Evolutionary conservation across 2,329 filamentous ascomycete genomes (phyloP), one percentile per base, ranked within the genome.

Genomic region (Emergomyces orientalis): DNA sequence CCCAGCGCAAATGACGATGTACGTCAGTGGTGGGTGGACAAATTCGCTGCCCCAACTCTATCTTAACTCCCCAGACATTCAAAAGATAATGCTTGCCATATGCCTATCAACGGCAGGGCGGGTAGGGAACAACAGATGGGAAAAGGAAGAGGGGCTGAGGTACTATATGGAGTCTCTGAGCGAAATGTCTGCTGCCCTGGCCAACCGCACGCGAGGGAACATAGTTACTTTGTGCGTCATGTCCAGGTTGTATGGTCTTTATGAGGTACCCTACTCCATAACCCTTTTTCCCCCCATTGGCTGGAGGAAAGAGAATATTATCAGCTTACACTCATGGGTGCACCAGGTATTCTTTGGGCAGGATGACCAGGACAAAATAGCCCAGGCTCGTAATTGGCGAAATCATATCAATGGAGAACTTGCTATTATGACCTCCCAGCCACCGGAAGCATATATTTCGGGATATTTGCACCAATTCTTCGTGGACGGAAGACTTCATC

Each of bases 341-440:
- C 2, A 47, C 45, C 41, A 62, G 60, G 55, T 62, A 39, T 62
- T 62, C 25, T 62, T 62, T 43, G 60, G 60, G 13, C 51, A 62
- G 52, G 60, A 62, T 37, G 60, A 57, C 34, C 51, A 47, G 30
- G 60, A 62, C 47, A 62, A 39, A 34, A 57, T 62, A 56, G 60
- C 60, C 34, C 60, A 62, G 52, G 60, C 60, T 51, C 51, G 60
- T 59, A 63, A 63, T 39, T 63, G 61, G 61, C 54, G 54, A 27
- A 59, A 60, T 27, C 61, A 59, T 43, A 32, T 63, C 32, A 59
- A 63, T n/a, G 61, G 54, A 11, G 55, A 63, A 9, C 61, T 63
- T 13, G 61, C 61, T 13, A 51, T 63, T 60, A 8, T 59, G 61
- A 54, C 54, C 37, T 63, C 56, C 32, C 61, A 59, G 14, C 41